These are phyloP conservation scores for Fomitopsis betulina DNA, from an alignment of 1,284 basidiomycete genomes.

Conservation along the genomic window DNA sequence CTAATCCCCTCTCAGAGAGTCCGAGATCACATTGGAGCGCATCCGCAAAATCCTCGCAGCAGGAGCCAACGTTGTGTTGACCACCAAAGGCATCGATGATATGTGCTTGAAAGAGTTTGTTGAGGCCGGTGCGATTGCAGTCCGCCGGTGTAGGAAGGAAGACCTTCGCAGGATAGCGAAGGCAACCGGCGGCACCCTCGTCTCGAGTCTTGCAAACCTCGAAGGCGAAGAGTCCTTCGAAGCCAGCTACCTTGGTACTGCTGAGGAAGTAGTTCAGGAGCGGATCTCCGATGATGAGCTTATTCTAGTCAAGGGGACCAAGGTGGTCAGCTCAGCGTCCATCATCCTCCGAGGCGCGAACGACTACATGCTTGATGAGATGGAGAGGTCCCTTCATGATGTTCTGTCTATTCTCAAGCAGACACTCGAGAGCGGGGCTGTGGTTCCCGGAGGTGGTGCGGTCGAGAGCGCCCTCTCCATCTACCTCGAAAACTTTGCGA, in stretches of 20 bases:
- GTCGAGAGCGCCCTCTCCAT: conserved; percentile 97
- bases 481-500: conserved; percentile 99
- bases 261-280: conserved; percentile 97
- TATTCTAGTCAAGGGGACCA: conserved; percentile 96
- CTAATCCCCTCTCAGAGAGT: conserved; percentile 57
- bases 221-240: conserved; percentile 99
- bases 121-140: conserved; percentile 98
- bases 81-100: conserved; percentile 99
- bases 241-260: conserved; percentile 81
- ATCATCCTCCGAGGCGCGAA: conserved; percentile 96
- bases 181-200: conserved; percentile 92
- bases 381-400: conserved; percentile 97
- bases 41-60: conserved; percentile 95
- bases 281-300: conserved; percentile 98
- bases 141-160: conserved; percentile 96
- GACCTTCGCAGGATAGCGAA: conserved; percentile 96
- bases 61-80: conserved; percentile 96
- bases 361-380: conserved; percentile 99
- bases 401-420: conserved; percentile 95
- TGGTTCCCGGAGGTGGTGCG: conserved; percentile 97
- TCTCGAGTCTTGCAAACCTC: conserved; percentile 92
- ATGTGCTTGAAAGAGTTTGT: conserved; percentile 98
- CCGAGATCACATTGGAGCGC: conserved; percentile 94
- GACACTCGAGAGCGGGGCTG: conserved; percentile 92
- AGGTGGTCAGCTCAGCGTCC: conserved; percentile 91